Base-by-base conservation (phyloP, 2,329 filamentous ascomycete genomes). In the Stachybotrys chlorohalonatus region DNA sequence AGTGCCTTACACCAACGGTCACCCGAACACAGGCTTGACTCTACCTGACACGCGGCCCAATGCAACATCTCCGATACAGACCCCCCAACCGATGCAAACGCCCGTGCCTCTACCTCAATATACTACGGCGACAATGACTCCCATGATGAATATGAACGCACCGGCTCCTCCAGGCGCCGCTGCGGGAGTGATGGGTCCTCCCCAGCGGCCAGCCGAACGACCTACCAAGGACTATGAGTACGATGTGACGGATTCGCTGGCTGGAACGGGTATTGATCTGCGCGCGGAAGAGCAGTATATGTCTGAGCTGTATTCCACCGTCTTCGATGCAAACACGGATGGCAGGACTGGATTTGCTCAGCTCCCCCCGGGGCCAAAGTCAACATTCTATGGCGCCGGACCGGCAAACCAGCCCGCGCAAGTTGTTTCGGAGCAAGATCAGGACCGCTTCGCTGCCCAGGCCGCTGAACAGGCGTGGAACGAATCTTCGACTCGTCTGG, bases 241-340 rank as follows among this genome's bases (percentile, higher is more conserved):
- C 62, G 90, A 95, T 63, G 80, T 92, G 49, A 89, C 87, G 60
- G 92, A 96, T 72, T 88, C 91, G 52, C 72, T 96, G 54, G 86
- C 86, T 16, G 89, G 88, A 16, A 93, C 90, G 15, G 91, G 90
- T 52, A 90, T 96, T 59, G 89, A 96, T 73, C 72, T 96, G 50
- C 85, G 87, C 56, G 90, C 90, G 59, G 92, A 96, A 69, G 90
- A 95, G 65, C 89, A 91, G 62, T 89, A 84, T 60, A 78, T 94
- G 68, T 85, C 89, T 49, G 84, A 83, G 56, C 76, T 84, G 55
- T 86, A 84, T 65, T 80, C 82, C 49, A 77, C 69, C 39, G 64
- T 77, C 8, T 77, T 75, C 56, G 73, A 75, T 54, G 64, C 68
- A 54, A 72, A 67, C 30, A 63, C 68, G 53, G 75, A 83, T 61